A percentile compares a stretch with the other conserved stretches of the same genome.
Evolutionary conservation across 192 early-diverging fungal species (phyloP).

Genomic region (Chytriomyces sp.): DNA sequence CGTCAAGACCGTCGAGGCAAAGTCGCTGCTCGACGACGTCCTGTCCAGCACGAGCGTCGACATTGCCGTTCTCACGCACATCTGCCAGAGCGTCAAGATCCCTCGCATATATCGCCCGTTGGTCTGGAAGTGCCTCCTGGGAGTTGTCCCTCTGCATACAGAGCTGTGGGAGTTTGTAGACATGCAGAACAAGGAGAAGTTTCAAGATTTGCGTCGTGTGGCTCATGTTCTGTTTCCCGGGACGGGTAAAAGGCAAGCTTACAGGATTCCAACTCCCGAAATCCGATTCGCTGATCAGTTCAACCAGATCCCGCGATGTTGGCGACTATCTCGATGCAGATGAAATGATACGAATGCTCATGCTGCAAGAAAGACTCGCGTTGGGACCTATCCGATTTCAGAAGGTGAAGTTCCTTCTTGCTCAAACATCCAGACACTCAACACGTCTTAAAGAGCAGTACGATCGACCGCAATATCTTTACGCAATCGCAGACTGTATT

Average conservation of each 20-base stretch:
- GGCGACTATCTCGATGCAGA: no score
- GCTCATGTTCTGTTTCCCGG: constrained; percentile 16
- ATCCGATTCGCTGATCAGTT: no score
- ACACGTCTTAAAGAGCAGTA: no score
- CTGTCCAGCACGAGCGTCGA: constrained; percentile 39
- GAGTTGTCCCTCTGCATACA: constrained; percentile 36
- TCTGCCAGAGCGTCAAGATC: constrained; percentile 19
- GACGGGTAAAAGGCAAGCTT: no score
- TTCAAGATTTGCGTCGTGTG: constrained; percentile 36
- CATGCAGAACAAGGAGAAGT: constrained; percentile 29
- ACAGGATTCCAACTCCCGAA: no score
- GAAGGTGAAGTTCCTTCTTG: no score
- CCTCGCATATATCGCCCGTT: constrained; percentile 18
- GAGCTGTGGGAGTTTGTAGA: constrained; percentile 45
- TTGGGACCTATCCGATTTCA: no score
- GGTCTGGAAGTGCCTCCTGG: constrained; percentile 47
- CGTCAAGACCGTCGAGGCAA: constrained; percentile 45
- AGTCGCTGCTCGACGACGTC: constrained; percentile 40
- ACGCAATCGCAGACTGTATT: constrained; percentile 43
- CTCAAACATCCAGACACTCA: no score
- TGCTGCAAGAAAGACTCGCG: not conserved
- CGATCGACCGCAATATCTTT: not conserved
- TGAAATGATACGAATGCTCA: constrained; percentile 28
- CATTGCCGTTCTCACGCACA: constrained; percentile 24
- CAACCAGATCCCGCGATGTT: no score